Conservation (phyloP, 768 basidiomycete species). For the Boletus vinaceobasis region DNA sequence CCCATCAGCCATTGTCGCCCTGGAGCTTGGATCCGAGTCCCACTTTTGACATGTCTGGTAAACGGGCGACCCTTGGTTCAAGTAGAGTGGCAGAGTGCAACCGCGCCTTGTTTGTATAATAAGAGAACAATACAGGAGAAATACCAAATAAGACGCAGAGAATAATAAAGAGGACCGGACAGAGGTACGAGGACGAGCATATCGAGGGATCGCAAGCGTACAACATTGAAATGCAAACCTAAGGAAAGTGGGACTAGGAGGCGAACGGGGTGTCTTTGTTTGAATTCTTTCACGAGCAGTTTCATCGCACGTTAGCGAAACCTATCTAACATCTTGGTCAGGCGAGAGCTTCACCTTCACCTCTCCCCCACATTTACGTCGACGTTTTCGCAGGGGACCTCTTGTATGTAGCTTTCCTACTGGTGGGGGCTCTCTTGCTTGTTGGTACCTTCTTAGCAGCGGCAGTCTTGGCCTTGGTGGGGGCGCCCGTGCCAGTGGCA, state of each 20-base stretch:
- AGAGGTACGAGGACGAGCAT: constrained; percentile 19
- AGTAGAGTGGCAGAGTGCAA: too few relatives aligned
- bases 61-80: neutral
- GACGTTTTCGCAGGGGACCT: constrained; percentile 17
- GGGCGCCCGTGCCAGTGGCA: constrained; percentile 46
- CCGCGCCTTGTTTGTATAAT: constrained; percentile 11
- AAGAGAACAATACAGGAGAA: constrained; percentile 26
- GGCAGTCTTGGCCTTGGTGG: constrained; percentile 32
- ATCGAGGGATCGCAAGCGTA: constrained; percentile 30
- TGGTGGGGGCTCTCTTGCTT: constrained; percentile 24
- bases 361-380: constrained; percentile 4
- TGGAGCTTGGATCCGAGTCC: neutral
- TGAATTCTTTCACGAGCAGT: neutral
- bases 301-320: neutral
- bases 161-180: constrained; percentile 19
- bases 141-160: constrained; percentile 27
- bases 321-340: neutral
- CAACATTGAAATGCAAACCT: constrained; percentile 16
- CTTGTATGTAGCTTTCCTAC: constrained; percentile 25
- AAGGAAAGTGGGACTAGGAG: constrained; percentile 9
- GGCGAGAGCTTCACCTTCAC: constrained; percentile 1
- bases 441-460: constrained; percentile 34
- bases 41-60: neutral
- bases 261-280: neutral
- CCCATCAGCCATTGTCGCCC: too few relatives aligned